A percentile compares a stretch with the other conserved stretches of the same genome.
These are phyloP conservation scores for Leucosporidium scottii DNA, from an alignment of 768 basidiomycete genomes.

Conservation along the genomic window DNA sequence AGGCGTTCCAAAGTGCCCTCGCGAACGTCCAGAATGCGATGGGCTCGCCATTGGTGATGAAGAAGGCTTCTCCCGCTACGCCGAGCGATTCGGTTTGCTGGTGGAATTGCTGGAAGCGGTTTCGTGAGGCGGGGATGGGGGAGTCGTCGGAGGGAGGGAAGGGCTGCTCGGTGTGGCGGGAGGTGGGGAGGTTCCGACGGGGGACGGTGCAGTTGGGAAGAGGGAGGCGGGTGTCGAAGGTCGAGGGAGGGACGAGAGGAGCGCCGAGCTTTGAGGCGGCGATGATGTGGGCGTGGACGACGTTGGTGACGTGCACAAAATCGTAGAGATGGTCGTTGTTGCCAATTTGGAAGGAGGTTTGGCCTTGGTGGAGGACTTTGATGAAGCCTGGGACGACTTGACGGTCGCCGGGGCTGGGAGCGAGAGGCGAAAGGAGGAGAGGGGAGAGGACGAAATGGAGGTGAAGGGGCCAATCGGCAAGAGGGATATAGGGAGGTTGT, in stretches of 20 bases:
- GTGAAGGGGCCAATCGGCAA: not conserved
- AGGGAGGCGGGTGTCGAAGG: slow-evolving; percentile 40
- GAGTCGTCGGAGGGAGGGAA: not conserved
- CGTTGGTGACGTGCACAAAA: slow-evolving; percentile 92
- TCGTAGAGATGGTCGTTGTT: slow-evolving; percentile 88
- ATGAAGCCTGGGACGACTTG: slow-evolving; percentile 72
- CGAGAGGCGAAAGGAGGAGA: not conserved
- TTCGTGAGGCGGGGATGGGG: slow-evolving; percentile 17
- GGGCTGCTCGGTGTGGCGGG: not conserved
- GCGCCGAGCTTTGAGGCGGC: slow-evolving; percentile 72
- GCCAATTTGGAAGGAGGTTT: slow-evolving; percentile 89
- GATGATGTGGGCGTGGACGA: slow-evolving; percentile 85
- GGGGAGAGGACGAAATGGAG: not conserved
- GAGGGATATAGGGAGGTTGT: too few species aligned
- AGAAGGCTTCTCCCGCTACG: slow-evolving; percentile 77
- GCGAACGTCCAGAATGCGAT: slow-evolving; percentile 92
- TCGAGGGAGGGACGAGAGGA: slow-evolving; percentile 16
- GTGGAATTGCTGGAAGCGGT: slow-evolving; percentile 25
- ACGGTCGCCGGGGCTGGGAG: slow-evolving; percentile 82
- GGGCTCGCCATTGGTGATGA: slow-evolving; percentile 96
- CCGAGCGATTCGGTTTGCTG: not conserved
- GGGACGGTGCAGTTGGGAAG: not conserved
- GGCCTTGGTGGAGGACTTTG: slow-evolving; percentile 65
- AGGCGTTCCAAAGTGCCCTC: slow-evolving; percentile 63
- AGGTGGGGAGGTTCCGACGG: not conserved